Percentiles rank a stretch among this genome's conserved stretches.
These are phyloP conservation scores for Grosmannia penicillata DNA, from an alignment of 2,329 filamentous ascomycete genomes.

Conservation along the genomic window DNA sequence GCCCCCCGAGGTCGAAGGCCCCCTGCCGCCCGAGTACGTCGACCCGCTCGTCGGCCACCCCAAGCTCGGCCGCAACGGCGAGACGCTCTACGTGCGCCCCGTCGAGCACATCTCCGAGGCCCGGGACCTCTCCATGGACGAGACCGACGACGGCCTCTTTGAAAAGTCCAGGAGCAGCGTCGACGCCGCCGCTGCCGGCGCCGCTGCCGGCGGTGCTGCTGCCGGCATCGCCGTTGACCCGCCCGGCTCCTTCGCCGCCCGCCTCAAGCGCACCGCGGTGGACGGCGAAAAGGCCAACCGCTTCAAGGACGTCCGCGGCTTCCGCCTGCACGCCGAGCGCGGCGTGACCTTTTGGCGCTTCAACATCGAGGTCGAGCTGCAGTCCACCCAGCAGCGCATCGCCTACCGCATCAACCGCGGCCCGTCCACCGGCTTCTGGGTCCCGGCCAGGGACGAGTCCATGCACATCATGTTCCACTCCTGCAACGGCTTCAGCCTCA, in stretches of 20 bases:
- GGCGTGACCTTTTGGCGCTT: conserved; percentile 96
- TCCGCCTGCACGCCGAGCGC: conserved; percentile 69
- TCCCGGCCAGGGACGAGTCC: conserved; percentile 64
- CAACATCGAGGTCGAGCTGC: conserved; percentile 83
- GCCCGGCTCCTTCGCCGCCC: conserved; percentile 37
- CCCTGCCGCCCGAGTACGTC: conserved; percentile 65
- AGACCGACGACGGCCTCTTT: conserved; percentile 72
- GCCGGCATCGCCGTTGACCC: conserved; percentile 30
- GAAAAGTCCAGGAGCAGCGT: conserved; percentile 49
- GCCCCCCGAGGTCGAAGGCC: conserved; percentile 49
- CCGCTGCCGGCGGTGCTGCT: too few relatives aligned
- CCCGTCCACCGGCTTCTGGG: conserved; percentile 84
- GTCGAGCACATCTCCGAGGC: conserved; percentile 73
- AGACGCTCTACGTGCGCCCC: conserved; percentile 76
- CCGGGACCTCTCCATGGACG: conserved; percentile 62
- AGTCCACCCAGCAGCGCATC: conserved; percentile 63
- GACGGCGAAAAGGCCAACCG: conserved; percentile 74
- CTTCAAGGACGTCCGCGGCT: conserved; percentile 69
- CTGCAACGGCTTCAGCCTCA: conserved; percentile 97
- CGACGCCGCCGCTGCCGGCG: too few relatives aligned
- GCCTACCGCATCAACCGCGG: conserved; percentile 93
- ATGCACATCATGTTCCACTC: conserved; percentile 99
- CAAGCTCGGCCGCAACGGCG: conserved; percentile 71
- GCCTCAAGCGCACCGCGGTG: conserved; percentile 34
- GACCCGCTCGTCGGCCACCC: conserved; percentile 80